Conservation (phyloP, 2,329 filamentous ascomycete species). For the Parastagonospora avenae region DNA sequence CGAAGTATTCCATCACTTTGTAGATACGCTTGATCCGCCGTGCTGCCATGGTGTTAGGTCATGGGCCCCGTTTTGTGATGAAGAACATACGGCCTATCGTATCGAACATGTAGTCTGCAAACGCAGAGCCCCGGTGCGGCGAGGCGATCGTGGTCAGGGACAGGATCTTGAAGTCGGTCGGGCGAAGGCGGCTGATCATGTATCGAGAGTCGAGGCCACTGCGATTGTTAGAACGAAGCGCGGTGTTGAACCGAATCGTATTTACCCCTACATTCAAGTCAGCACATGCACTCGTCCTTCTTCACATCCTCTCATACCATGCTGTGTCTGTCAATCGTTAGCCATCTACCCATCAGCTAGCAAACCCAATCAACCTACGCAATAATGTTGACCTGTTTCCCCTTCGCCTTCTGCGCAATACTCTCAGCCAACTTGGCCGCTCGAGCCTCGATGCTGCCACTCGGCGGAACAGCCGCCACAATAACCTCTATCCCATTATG, state of each 20-base stretch:
- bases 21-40: slow-evolving; percentile 61
- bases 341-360: background rate
- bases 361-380: slow-evolving; percentile 53
- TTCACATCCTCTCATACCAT: slow-evolving; percentile 44
- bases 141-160: slow-evolving; percentile 68
- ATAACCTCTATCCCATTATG: slow-evolving; percentile 65
- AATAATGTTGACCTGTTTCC: slow-evolving; percentile 67
- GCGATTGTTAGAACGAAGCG: slow-evolving; percentile 19
- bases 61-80: too few species aligned
- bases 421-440: slow-evolving; percentile 59
- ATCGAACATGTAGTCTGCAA: slow-evolving; percentile 66
- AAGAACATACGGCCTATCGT: slow-evolving; percentile 59
- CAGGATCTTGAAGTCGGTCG: slow-evolving; percentile 74
- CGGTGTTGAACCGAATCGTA: background rate
- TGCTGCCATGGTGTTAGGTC: slow-evolving; percentile 30
- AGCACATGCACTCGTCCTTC: slow-evolving; percentile 10
- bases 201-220: slow-evolving; percentile 68
- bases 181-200: slow-evolving; percentile 65
- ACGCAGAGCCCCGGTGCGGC: slow-evolving; percentile 65
- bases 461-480: slow-evolving; percentile 63
- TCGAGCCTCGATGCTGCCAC: slow-evolving; percentile 63
- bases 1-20: slow-evolving; percentile 59
- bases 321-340: slow-evolving; percentile 56
- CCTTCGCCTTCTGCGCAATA: slow-evolving; percentile 59
- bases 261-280: slow-evolving; percentile 45